Base-by-base conservation (phyloP, 805 yeast species). In the Kluyveromyces aestuarii region DNA sequence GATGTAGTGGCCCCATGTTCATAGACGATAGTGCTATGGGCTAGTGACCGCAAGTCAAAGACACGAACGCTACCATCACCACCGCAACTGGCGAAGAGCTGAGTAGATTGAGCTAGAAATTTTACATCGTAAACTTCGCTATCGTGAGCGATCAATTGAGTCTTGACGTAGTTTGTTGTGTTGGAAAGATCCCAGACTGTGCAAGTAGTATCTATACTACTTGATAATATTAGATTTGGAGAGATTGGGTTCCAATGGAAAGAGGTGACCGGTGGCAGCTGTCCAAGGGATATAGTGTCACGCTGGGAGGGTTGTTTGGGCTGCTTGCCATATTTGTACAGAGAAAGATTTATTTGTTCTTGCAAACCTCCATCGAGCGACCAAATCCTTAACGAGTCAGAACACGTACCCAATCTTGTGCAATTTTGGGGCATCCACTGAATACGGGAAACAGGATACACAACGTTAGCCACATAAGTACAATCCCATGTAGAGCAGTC, bases 121-220 rank as follows among this genome's bases (percentile, higher is more conserved):
- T 85, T 79, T 30, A 90, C 98, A 63, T 93, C 99, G 63, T 80
- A 87, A 4, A 93, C 99, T 65, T 89, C 97, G 54, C 84, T 80
- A 63, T 93, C 99, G 66, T 93, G 99, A 0, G 99, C 98, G 54
- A 93, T 93, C 44, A 93, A 72, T 68, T 93, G 97, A 1, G 98
- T 91, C 61, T 84, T 86, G 14, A 95, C 96, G 41, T 72, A 68
- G 19, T 82, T 77, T 19, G 56, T 48, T 40, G 67, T 58, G 38
- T 64, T 62, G n/a, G 45, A 43, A 33, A 64, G 51, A 67, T 93
- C 98, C 98, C 99, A 93, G 3, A 89, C 81, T 0, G 98, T 90
- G 68, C 99, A 93, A 0, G 99, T 93, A 1, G 99, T 93, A 67
- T 93, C 99, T 10, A 91, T 87, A 18, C 93, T 82, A 52, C 91